Base-by-base conservation (phyloP, 352 stramenopile species). In the Pythium scleroteichum region DNA sequence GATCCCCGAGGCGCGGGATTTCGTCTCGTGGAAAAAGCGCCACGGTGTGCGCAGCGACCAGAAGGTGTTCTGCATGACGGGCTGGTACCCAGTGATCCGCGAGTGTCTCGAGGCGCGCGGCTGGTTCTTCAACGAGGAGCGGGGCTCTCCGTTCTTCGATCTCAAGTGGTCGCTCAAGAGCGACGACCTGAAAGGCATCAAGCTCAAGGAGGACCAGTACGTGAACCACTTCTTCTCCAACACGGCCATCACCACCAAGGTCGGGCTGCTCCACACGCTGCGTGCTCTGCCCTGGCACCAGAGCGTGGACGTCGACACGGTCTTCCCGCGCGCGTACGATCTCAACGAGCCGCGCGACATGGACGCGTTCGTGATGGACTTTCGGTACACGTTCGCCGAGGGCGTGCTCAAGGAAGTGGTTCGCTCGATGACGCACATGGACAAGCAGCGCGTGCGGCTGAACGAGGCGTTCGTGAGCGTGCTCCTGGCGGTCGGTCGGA, bases 151-250 rank as follows among this genome's bases (percentile, higher is more conserved):
- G 32, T 96, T 91, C 64, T 98, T 96, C 49, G 87, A 98, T 64
- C 70, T 98, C 29, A 97, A 97, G 65, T 97, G 92, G 92, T 87
- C 90, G 16, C 73, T 98, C 42, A 93, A 95, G 59, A 94, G 80
- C 42, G 78, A 95, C 47, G 88, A 97, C 38, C 66, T 97, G 19
- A 86, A 84, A 53, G 70, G 70, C 16, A 74, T 76, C 47, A 91
- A 88, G 56, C 75, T 97, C 14, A 74, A 96, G 35, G 87, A 91
- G 29, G 66, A 85, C 62, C 88, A 97, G 63, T 87, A 91, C 45
- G 89, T 93, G 29, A 97, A 97, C 69, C 91, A 97, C 68, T 97
- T 97, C 51, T 73, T 85, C 41, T 84, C 95, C 56, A 97, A 96
- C 66, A 88, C 85, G n/a, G 86, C 81, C 10, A 93, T 97, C 53